These are phyloP conservation scores for Erodium maritimum DNA, from an alignment of 345 rosid genomes.

Conservation along the genomic window DNA sequence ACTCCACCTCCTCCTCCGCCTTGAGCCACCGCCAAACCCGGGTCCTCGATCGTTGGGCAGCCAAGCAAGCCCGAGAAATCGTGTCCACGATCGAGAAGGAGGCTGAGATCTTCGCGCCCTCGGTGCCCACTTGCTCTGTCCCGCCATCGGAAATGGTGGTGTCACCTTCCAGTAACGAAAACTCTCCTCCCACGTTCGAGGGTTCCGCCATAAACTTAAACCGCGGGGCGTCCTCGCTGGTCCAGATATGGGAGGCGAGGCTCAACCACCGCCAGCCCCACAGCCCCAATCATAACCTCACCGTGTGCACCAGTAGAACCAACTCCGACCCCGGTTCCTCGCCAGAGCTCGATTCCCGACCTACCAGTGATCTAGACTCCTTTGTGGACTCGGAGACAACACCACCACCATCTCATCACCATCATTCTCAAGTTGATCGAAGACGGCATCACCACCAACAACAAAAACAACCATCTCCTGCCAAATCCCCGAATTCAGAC, in stretches of 20 bases:
- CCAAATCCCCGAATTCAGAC: not conserved
- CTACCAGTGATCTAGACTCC: not conserved
- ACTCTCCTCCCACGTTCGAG: constrained; percentile 11
- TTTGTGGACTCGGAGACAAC: not conserved
- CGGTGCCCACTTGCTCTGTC: not conserved
- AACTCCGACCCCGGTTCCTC: not conserved
- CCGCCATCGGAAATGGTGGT: constrained; percentile 14
- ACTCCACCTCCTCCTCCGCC: not conserved
- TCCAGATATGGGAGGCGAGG: constrained; percentile 89
- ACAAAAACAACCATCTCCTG: too few species aligned
- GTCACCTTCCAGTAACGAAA: not conserved
- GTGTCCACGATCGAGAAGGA: constrained; percentile 25
- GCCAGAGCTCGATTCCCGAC: not conserved
- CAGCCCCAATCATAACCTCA: constrained; percentile 14
- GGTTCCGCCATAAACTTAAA: constrained; percentile 5
- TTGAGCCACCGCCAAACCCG: constrained; percentile 11
- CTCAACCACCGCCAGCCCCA: constrained; percentile 24
- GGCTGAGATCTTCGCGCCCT: constrained; percentile 3
- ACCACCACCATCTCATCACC: too few species aligned
- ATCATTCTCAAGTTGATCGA: constrained; percentile 12
- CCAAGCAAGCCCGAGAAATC: constrained; percentile 30
- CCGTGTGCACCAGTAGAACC: constrained; percentile 14
- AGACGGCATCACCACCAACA: constrained; percentile 1
- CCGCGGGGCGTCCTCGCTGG: constrained; percentile 69
- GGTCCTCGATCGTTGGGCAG: constrained; percentile 30